Conservation (phyloP, 768 basidiomycete genomes). For the Lentinula detonsa region DNA sequence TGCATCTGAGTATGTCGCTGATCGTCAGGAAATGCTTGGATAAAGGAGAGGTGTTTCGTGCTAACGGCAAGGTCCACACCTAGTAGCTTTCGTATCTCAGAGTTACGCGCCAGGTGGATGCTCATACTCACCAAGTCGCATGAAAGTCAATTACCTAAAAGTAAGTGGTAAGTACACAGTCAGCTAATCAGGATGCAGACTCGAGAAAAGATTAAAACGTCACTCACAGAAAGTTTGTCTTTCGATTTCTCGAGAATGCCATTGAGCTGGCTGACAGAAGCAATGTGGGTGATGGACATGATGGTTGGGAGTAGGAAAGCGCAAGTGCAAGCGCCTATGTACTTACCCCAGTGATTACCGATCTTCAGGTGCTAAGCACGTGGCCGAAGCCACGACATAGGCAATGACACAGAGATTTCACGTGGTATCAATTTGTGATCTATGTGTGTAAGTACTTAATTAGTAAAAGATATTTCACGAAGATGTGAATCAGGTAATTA, state of each 20-base stretch:
- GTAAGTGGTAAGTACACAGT: not conserved
- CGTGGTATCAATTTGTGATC: too few relatives aligned
- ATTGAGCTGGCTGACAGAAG: conserved; percentile 59
- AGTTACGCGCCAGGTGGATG: not conserved
- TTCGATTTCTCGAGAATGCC: conserved; percentile 49
- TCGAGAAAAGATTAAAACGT: not conserved
- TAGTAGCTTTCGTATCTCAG: conserved; percentile 18
- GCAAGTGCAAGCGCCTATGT: not conserved
- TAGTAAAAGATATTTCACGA: too few relatives aligned
- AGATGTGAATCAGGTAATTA: too few relatives aligned
- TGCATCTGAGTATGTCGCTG: not conserved
- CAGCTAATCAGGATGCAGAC: not conserved
- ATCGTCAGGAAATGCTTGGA: not conserved
- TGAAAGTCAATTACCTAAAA: conserved; percentile 80
- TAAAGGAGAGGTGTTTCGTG: too few relatives aligned
- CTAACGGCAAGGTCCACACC: conserved; percentile 82
- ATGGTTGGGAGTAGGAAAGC: not conserved
- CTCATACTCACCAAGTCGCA: conserved; percentile 61
- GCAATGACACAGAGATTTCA: too few relatives aligned
- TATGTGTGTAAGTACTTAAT: too few relatives aligned
- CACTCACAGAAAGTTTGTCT: conserved; percentile 57
- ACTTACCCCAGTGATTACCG: not conserved
- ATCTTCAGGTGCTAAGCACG: not conserved
- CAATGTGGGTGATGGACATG: conserved; percentile 61
- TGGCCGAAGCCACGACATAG: not conserved